Evolutionary conservation across 208 protist genomes (phyloP), one percentile per base, ranked within the genome.

Genomic region (Crithidia bombi): DNA sequence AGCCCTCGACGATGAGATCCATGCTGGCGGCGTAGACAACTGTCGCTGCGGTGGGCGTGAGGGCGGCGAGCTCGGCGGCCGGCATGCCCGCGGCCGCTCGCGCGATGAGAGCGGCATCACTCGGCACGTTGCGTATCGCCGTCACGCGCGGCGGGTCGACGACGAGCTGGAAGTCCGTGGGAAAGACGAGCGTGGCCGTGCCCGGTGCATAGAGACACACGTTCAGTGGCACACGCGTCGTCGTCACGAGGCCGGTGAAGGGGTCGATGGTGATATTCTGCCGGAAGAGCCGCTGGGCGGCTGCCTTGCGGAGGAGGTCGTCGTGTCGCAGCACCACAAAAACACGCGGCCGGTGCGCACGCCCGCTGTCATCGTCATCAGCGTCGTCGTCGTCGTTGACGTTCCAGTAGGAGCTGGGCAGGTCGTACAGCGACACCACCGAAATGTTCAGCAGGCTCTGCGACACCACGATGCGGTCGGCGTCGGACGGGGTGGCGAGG

Each of bases 121-220:
- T 71, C 21, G 43, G 46, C 25, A 80, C 30, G 65, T 89, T 89
- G 19, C 71, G 73, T 15, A 93, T 81, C 28, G 63, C 30, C 36
- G 39, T 79, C 30, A 89, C 69, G 26, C 62, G 55, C 11, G 84
- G 87, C 41, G 70, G 75, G 33, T 74, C 63, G 9, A 93, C 87
- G 28, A 89, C 78, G 38, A 93, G 54, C 26, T 75, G 71, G 57
- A 93, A 89, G 39, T 52, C 26, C 0, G 84, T 84, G 25, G 74
- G 66, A 62, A 84, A 89, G 51, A 90, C 79, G 33, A 73, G 51
- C 26, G 70, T 65, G 0, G 68, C 56, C 14, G 87, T 93, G 26
- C 78, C 79, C 23, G 83, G 87, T 38, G 81, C 85, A 73, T 86
- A 86, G 25, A 93, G 77, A 55, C 87, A 93, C 36, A 93, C 25